Evolutionary conservation across 2,329 filamentous ascomycete species (phyloP).

Genomic region (Colletotrichum chrysophilum): DNA sequence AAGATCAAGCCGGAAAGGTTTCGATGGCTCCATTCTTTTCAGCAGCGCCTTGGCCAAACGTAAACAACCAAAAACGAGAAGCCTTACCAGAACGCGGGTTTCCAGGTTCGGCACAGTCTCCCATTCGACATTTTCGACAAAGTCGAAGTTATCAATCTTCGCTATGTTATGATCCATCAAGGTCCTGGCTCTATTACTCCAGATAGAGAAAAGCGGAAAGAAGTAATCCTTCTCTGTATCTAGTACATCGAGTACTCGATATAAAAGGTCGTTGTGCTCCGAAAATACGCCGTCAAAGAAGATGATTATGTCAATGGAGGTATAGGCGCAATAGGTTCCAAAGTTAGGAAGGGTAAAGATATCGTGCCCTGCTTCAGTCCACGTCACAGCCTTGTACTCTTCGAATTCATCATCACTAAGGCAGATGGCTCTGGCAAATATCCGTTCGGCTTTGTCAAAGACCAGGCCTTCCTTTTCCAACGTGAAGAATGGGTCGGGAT

Average conservation of each 20-base stretch:
- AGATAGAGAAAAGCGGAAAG: too few relatives aligned
- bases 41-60: fast-evolving
- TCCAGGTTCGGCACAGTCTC: too few relatives aligned
- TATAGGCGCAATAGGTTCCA: background rate
- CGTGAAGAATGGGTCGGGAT: fast-evolving
- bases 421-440: fast-evolving
- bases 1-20: fast-evolving
- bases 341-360: too few relatives aligned
- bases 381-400: background rate
- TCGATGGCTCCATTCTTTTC: background rate
- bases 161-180: too few relatives aligned
- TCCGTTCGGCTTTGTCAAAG: fast-evolving
- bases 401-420: fast-evolving
- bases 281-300: fast-evolving
- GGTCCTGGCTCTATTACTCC: too few relatives aligned
- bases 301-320: background rate
- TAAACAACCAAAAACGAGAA: fast-evolving
- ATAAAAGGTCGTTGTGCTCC: fast-evolving
- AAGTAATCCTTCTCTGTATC: too few relatives aligned
- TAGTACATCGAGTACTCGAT: fast-evolving
- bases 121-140: too few relatives aligned
- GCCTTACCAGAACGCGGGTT: too few relatives aligned
- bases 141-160: too few relatives aligned
- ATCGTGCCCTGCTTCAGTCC: too few relatives aligned
- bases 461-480: fast-evolving